Base-by-base conservation (phyloP, 129 eudicot genomes). In the Escallonia herrerae region DNA sequence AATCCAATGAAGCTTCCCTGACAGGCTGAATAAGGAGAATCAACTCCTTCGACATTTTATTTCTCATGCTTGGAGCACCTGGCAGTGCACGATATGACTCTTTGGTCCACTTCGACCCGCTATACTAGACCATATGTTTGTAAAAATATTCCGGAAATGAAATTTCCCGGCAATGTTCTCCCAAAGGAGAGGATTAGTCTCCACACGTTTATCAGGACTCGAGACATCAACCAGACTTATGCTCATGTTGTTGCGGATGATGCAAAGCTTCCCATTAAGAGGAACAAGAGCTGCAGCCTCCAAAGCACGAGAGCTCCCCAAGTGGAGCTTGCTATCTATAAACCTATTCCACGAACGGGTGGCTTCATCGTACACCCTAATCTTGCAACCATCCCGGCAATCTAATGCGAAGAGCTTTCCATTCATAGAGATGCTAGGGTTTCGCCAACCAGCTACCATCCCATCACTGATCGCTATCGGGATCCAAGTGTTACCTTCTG, bases 211-310 rank as follows among this genome's bases (percentile, higher is more conserved):
- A 71, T 87, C 81, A 5, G 88, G 83, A 64, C 86, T 87, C 12
- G 80, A 81, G 22, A 91, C 83, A 65, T 91, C 97, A 44, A 91
- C 97, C 61, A 91, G 64, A 72, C 97, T 91, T 14, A 91, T 79
- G 74, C 97, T 91, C 97, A 91, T 91, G 66, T 91, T 87, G 66
- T 91, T 85, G 51, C 97, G 84, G 38, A 91, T 75, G 11, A 91
- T 91, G 71, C 97, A 91, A 47, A 91, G 83, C 79, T 85, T 91
- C 53, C 95, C 96, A 47, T 85, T 91, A 33, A 91, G 85, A 44
- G 86, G 77, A 49, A 91, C 96, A 43, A 91, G 89, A 64, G 97
- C 97, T 6, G 97, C 97, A 49, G 97, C 97, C 82, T 91, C 97
- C 0, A 91, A 68, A 52, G 96, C 91, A 42, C 86, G 83, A 63